A percentile compares a stretch with the other conserved stretches of the same genome.
Conservation (phyloP, 2,329 filamentous ascomycete species). For the Trichophyton verrucosum region DNA sequence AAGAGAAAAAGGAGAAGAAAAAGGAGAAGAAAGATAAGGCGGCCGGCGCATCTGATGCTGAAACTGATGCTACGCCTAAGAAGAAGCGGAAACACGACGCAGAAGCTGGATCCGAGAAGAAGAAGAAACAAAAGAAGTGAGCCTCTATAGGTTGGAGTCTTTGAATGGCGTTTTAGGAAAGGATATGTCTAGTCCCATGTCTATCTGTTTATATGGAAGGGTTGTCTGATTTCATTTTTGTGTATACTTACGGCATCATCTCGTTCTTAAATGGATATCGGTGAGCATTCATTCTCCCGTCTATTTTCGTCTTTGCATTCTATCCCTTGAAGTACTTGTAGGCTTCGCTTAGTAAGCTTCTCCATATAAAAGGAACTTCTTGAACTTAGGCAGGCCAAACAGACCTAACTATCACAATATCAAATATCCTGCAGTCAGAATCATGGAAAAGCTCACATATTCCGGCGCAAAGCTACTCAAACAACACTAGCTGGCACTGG, state of each 20-base stretch:
- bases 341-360: neutral
- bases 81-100: slow-evolving; percentile 39
- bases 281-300: neutral
- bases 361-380: neutral
- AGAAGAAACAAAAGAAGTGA: slow-evolving; percentile 35
- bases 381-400: neutral
- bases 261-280: neutral
- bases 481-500: neutral
- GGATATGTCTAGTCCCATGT: slow-evolving; percentile 1
- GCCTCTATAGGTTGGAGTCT: slow-evolving; percentile 1
- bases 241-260: neutral
- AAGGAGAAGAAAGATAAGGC: slow-evolving; percentile 27
- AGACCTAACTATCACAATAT: too few species aligned
- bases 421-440: too few species aligned
- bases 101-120: slow-evolving; percentile 32
- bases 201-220: neutral
- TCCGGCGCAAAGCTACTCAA: neutral
- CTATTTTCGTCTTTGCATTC: neutral
- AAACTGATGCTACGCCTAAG: slow-evolving; percentile 29
- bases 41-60: slow-evolving; percentile 26
- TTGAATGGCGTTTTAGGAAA: slow-evolving; percentile 9
- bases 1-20: slow-evolving; percentile 45
- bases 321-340: neutral
- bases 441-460: neutral
- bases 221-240: slow-evolving; percentile 4